phyloP scores from a whole-genome alignment of 2,329 filamentous ascomycete species.

The Aspergillus arachidicola region DNA sequence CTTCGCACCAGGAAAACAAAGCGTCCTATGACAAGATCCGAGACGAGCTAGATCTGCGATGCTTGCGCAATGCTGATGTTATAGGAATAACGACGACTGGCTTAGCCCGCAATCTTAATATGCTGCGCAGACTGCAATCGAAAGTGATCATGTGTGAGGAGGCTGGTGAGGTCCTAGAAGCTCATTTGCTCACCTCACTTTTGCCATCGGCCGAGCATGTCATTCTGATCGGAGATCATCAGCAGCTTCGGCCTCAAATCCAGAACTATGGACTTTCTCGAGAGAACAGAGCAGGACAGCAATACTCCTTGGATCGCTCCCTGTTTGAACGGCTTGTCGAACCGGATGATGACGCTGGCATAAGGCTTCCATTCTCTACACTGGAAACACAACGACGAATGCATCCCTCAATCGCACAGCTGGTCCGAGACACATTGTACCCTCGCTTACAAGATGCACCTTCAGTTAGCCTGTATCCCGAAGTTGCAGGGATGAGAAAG shows the following conservation, averaged over 20 bases:
- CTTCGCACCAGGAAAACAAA: constrained; percentile 14
- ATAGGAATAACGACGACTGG: constrained; percentile 59
- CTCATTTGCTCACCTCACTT: constrained; percentile 44
- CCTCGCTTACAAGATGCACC: constrained; percentile 56
- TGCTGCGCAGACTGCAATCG: constrained; percentile 47
- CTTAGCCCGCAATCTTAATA: constrained; percentile 49
- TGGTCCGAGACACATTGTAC: constrained; percentile 63
- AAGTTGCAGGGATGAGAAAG: constrained; percentile 51
- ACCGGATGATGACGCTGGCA: constrained; percentile 17
- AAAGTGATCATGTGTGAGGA: constrained; percentile 49
- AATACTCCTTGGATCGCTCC: constrained; percentile 52
- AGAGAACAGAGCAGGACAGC: constrained; percentile 36
- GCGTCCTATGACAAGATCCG: constrained; percentile 19
- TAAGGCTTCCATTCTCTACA: constrained; percentile 39
- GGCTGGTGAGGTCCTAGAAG: constrained; percentile 47
- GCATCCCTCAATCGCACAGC: constrained; percentile 62
- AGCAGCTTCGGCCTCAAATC: constrained; percentile 46
- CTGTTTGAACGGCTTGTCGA: constrained; percentile 56
- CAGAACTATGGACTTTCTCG: constrained; percentile 39
- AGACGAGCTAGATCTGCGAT: constrained; percentile 31
- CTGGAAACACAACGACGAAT: constrained; percentile 67
- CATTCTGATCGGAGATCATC: constrained; percentile 49
- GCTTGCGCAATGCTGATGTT: constrained; percentile 46
- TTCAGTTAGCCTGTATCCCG: constrained; percentile 38
- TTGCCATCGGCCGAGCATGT: constrained; percentile 46